Evolutionary conservation across 306 rosid genomes (phyloP).

Genomic region (Abrus precatorius): DNA sequence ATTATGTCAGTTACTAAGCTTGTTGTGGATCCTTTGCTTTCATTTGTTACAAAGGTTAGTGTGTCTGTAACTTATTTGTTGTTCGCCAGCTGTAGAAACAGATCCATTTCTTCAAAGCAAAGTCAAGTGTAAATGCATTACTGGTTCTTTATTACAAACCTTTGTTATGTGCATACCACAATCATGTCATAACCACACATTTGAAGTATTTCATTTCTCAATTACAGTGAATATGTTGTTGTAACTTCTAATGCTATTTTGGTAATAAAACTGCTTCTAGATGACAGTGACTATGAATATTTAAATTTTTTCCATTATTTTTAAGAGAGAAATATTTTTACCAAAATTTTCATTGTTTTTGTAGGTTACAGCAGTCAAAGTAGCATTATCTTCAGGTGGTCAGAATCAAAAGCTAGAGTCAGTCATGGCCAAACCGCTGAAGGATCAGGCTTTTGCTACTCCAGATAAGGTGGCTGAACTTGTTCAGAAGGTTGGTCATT

Average conservation of each 20-base stretch:
- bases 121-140: constrained; percentile 24
- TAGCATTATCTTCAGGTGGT: constrained; percentile 76
- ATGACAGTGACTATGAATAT: constrained; percentile 32
- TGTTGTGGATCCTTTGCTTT: constrained; percentile 98
- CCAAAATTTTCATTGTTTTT: constrained; percentile 40
- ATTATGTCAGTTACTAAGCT: constrained; percentile 96
- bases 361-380: constrained; percentile 96
- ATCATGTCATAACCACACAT: constrained; percentile 16
- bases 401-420: constrained; percentile 83
- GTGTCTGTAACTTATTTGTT: constrained; percentile 41
- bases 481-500: constrained; percentile 78
- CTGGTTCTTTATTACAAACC: constrained; percentile 4
- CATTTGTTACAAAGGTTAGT: constrained; percentile 95
- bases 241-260: constrained; percentile 23
- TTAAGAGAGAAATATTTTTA: constrained; percentile 6
- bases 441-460: constrained; percentile 93
- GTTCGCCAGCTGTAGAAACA: constrained; percentile 26
- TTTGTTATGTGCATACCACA: background rate
- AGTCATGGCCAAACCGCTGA: constrained; percentile 81
- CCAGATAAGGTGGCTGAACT: constrained; percentile 97
- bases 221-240: background rate
- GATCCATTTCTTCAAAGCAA: constrained; percentile 34
- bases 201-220: constrained; percentile 37
- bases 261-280: constrained; percentile 16
- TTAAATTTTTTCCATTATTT: constrained; percentile 3